A percentile compares a stretch with the other conserved stretches of the same genome.
Evolutionary conservation across 257 asterid genomes (phyloP).

Genomic region (Petunia axillaris): DNA sequence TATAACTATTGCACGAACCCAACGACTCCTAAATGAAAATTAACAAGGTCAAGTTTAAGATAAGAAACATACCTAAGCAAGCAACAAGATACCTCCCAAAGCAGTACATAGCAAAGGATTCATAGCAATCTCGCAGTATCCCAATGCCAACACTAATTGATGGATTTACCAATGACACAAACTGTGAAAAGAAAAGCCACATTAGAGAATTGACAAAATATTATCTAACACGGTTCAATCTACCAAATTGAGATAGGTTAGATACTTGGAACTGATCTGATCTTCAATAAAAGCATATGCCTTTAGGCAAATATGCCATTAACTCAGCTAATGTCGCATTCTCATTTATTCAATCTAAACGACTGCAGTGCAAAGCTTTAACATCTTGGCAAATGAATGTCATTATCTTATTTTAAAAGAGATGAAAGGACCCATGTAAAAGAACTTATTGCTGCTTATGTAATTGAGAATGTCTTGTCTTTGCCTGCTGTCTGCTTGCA

Average conservation of each 20-base stretch:
- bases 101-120: slow-evolving; percentile 99
- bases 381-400: slow-evolving; percentile 14
- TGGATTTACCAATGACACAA: slow-evolving; percentile 80
- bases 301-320: neutral
- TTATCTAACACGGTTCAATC: neutral
- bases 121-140: slow-evolving; percentile 97
- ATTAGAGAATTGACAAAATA: slow-evolving; percentile 13
- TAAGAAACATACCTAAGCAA: slow-evolving; percentile 68
- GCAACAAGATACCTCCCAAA: slow-evolving; percentile 98
- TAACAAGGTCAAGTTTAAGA: slow-evolving; percentile 10
- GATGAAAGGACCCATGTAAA: neutral
- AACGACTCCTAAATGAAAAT: neutral
- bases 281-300: neutral
- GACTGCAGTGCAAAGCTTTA: neutral
- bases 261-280: neutral
- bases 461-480: neutral
- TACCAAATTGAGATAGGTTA: neutral
- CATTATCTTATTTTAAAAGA: neutral
- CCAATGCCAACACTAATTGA: slow-evolving; percentile 79
- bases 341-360: neutral
- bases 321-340: neutral
- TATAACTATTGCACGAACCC: neutral
- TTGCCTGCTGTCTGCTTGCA: neutral
- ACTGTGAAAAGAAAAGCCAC: slow-evolving; percentile 54
- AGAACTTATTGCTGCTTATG: slow-evolving; percentile 8